Evolutionary conservation across 1,139 yeast genomes (phyloP).

Genomic region (Saccharomyces hybrid): DNA sequence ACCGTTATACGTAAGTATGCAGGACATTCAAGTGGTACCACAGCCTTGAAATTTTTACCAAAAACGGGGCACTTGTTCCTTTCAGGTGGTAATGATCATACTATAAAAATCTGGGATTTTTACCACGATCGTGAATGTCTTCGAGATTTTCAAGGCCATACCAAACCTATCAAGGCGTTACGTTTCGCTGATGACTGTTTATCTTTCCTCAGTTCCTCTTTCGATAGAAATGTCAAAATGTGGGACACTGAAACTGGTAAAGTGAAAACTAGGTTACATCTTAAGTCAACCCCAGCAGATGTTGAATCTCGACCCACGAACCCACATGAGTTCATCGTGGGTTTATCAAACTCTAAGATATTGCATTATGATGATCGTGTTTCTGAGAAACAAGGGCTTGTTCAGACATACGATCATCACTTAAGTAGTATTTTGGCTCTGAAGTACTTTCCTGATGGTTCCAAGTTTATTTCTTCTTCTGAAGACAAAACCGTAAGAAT

Average conservation of each 20-base stretch:
- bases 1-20: slow-evolving; percentile 44
- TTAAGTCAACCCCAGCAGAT: slow-evolving; percentile 50
- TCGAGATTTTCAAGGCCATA: slow-evolving; percentile 63
- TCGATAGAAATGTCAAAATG: slow-evolving; percentile 54
- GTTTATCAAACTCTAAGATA: slow-evolving; percentile 57
- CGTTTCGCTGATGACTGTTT: slow-evolving; percentile 49
- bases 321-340: slow-evolving; percentile 57
- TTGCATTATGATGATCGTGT: slow-evolving; percentile 55
- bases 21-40: slow-evolving; percentile 65
- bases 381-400: slow-evolving; percentile 33
- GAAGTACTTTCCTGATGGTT: slow-evolving; percentile 48
- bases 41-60: slow-evolving; percentile 58
- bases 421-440: slow-evolving; percentile 62
- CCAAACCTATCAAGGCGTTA: slow-evolving; percentile 57
- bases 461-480: slow-evolving; percentile 65
- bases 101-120: slow-evolving; percentile 64
- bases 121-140: slow-evolving; percentile 48
- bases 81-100: slow-evolving; percentile 70
- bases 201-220: slow-evolving; percentile 64
- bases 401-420: slow-evolving; percentile 79
- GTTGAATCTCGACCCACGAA: slow-evolving; percentile 55
- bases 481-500: slow-evolving; percentile 76
- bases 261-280: slow-evolving; percentile 38
- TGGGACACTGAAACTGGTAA: slow-evolving; percentile 82
- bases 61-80: slow-evolving; percentile 64